Percentiles rank a stretch among this genome's conserved stretches.
These are phyloP conservation scores for Backusella luteola DNA, from an alignment of 192 early-diverging fungal genomes.

Conservation along the genomic window DNA sequence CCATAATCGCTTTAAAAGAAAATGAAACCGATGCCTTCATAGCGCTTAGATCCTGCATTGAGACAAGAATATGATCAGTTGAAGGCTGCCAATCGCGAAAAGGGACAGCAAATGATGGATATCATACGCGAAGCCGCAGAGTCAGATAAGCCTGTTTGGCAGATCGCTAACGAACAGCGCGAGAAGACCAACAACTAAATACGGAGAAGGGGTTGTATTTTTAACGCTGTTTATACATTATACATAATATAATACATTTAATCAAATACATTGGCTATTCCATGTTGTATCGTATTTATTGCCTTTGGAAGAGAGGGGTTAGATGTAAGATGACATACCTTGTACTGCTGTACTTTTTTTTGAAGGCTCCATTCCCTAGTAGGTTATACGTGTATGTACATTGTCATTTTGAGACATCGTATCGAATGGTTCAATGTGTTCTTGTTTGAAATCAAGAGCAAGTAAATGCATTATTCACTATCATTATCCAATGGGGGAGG, in stretches of 20 bases:
- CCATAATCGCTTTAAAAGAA: not conserved
- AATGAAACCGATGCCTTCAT: not conserved
- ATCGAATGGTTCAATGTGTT: too few species aligned
- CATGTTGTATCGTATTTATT: too few species aligned
- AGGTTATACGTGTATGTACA: too few species aligned
- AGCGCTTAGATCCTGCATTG: constrained; percentile 30
- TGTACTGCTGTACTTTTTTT: too few species aligned
- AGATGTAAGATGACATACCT: too few species aligned
- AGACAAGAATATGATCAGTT: constrained; percentile 27
- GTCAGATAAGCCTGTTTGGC: constrained; percentile 31
- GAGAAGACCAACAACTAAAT: constrained; percentile 1
- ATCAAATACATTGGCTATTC: not conserved
- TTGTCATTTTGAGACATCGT: too few species aligned
- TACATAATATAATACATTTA: not conserved
- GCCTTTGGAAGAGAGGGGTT: too few species aligned
- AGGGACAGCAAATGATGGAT: constrained; percentile 20
- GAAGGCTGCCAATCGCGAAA: constrained; percentile 18
- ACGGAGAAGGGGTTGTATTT: not conserved
- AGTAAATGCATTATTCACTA: too few species aligned
- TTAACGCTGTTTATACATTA: not conserved
- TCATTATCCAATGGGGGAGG: too few species aligned
- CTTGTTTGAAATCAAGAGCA: too few species aligned
- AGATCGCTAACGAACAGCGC: constrained; percentile 14
- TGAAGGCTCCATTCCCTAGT: too few species aligned
- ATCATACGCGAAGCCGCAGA: constrained; percentile 26